Evolutionary conservation across 306 rosid species (phyloP).

Genomic region (Begonia fuchsioides): DNA sequence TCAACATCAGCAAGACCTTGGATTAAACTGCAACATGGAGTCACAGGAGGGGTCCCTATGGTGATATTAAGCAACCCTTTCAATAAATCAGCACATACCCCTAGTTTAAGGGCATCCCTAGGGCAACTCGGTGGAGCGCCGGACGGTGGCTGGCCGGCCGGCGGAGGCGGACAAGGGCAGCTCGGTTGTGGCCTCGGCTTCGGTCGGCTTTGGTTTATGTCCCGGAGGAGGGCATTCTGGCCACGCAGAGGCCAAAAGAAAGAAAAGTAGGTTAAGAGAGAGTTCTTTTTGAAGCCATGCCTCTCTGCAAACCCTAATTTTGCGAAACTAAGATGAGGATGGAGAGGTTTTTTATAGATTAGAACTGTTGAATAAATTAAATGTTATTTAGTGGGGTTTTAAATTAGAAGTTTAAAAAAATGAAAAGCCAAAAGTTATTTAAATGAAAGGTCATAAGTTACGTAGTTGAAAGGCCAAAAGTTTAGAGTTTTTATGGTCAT

Average conservation of each 20-base stretch:
- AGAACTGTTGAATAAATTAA: no score
- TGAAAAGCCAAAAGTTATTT: no score
- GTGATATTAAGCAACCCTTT: slow-evolving; percentile 35
- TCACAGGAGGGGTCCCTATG: slow-evolving; percentile 48
- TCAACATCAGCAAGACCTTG: slow-evolving; percentile 55
- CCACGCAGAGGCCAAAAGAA: slow-evolving; percentile 43
- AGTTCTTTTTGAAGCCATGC: slow-evolving; percentile 44
- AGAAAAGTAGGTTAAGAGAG: slow-evolving; percentile 57
- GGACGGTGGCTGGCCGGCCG: neutral
- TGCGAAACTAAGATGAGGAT: no score
- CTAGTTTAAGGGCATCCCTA: slow-evolving; percentile 48
- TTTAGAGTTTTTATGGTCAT: no score
- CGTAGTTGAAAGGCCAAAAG: no score
- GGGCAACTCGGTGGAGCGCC: slow-evolving; percentile 27
- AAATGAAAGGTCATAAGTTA: no score
- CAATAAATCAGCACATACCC: slow-evolving; percentile 47
- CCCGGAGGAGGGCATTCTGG: slow-evolving; percentile 21
- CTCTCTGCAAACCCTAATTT: no score
- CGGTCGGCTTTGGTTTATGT: slow-evolving; percentile 2
- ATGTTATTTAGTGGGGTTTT: no score
- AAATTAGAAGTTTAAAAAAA: no score
- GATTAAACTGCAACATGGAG: slow-evolving; percentile 52
- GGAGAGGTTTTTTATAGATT: no score
- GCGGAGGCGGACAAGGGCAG: neutral
- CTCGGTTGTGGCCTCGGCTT: neutral